These are phyloP conservation scores for Teratosphaeria zuluensis DNA, from an alignment of 2,329 filamentous ascomycete species.

Conservation along the genomic window DNA sequence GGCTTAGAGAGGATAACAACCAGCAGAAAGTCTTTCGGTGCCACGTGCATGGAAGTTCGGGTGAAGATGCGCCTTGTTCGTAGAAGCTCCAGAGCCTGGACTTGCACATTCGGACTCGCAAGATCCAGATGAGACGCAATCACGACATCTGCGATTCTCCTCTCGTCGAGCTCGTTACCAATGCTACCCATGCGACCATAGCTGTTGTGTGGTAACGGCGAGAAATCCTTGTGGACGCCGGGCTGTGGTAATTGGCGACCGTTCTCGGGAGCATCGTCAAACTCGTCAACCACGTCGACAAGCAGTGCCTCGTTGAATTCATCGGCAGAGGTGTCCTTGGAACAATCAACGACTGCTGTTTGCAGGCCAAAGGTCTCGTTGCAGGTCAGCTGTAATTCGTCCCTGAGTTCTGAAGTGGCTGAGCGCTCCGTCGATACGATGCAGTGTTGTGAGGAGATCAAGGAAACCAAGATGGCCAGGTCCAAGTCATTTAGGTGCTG, in stretches of 20 bases:
- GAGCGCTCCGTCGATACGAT: slow-evolving; percentile 64
- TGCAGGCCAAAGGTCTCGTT: slow-evolving; percentile 62
- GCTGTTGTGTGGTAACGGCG: slow-evolving; percentile 4
- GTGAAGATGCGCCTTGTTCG: slow-evolving; percentile 70
- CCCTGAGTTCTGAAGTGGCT: slow-evolving; percentile 10
- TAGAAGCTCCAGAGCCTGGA: slow-evolving; percentile 69
- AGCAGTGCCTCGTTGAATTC: slow-evolving; percentile 69
- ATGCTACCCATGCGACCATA: slow-evolving; percentile 10
- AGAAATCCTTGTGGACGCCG: slow-evolving; percentile 6
- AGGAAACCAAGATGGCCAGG: slow-evolving; percentile 71
- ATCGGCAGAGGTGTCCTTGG: slow-evolving; percentile 63
- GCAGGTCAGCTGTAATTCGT: slow-evolving; percentile 51
- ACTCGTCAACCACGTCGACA: slow-evolving; percentile 23
- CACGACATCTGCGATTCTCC: slow-evolving; percentile 67
- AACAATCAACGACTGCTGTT: slow-evolving; percentile 63
- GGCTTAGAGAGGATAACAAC: slow-evolving; percentile 51
- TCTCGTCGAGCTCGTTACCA: slow-evolving; percentile 33
- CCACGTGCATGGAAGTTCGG: slow-evolving; percentile 60
- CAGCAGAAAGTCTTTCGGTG: slow-evolving; percentile 71
- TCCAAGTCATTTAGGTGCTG: slow-evolving; percentile 79
- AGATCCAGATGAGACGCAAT: slow-evolving; percentile 71
- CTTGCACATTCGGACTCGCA: slow-evolving; percentile 67
- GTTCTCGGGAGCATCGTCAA: slow-evolving; percentile 7
- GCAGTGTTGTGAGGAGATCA: slow-evolving; percentile 77
- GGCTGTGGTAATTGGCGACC: not conserved